Base-by-base conservation (phyloP, 345 rosid species). In the Hibiscus syriacus region DNA sequence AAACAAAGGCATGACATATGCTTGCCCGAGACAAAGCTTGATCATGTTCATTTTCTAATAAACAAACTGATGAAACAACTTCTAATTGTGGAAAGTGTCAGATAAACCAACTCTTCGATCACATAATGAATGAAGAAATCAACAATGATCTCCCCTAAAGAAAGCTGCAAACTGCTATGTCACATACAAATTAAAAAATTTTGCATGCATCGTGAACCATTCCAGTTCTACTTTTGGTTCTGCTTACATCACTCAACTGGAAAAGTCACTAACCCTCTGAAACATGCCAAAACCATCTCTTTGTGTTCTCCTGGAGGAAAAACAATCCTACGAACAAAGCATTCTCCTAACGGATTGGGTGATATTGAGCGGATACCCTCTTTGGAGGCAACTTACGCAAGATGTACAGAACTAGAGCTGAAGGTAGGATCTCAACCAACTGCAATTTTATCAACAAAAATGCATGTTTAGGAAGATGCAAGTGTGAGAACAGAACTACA, bases 341-440 rank as follows among this genome's bases (percentile, higher is more conserved):
- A n/a, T n/a, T n/a, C n/a, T n/a, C 13, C 77, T 87, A 94, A 29
- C 87, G 89, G 68, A 92, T 94, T 1, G 92, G 98, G 76, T 92
- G 98, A 80, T 94, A 92, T 39, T 94, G 98, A 20, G 96, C 96
- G 1, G 98, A 92, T 57, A 89, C 71, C 83, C 98, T 83, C 86
- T 90, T 94, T 29, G 99, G 97, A 56, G 97, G 97, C 87, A 92
- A 69, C 87, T 94, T 90, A 1, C 98, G 96, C 63, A 94, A 78
- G 73, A 94, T 92, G 77, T 78, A 92, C 53, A 94, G 92, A 69
- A 94, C 98, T 16, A 94, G 79, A 43, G 99, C 93, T 1, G 99
- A 92, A 64, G 99, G 99, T 55, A 94, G 86, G 70, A 94, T 88
- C 89, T 94, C 99, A 10, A 88, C 97, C 60, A 94, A 75, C 99